A percentile compares a stretch with the other conserved stretches of the same genome.
Conservation (phyloP, 352 stramenopile genomes). For the Peronospora belbahrii region DNA sequence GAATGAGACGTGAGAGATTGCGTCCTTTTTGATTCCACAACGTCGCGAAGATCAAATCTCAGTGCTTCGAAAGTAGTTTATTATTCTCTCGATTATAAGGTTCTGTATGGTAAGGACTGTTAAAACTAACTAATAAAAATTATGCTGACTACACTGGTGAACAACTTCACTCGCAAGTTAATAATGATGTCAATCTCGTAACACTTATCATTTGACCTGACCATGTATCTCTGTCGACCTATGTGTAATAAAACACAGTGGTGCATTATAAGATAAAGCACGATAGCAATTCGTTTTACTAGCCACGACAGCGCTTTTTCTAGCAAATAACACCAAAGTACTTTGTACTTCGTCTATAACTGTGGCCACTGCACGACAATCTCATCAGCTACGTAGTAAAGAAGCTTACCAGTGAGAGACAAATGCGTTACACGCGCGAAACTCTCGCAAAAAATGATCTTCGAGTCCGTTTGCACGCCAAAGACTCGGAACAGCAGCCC, state of each 20-base stretch:
- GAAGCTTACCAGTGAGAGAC: slow-evolving; percentile 89
- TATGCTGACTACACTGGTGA: not conserved
- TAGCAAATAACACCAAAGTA: slow-evolving; percentile 87
- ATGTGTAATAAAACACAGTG: slow-evolving; percentile 13
- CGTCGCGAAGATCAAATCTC: slow-evolving; percentile 1
- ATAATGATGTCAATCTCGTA: no score
- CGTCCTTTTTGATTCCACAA: slow-evolving; percentile 6
- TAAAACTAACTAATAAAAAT: slow-evolving; percentile 1
- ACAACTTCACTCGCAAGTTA: not conserved
- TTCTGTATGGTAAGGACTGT: not conserved
- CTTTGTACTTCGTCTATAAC: slow-evolving; percentile 56
- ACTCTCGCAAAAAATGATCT: slow-evolving; percentile 92
- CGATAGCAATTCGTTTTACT: not conserved
- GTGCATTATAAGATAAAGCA: not conserved
- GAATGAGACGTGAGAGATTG: not conserved
- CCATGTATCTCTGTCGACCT: not conserved
- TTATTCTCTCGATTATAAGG: no score
- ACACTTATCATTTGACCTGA: not conserved
- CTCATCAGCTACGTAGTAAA: slow-evolving; percentile 90
- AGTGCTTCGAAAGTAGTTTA: not conserved
- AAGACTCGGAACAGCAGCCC: slow-evolving; percentile 79
- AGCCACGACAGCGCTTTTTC: slow-evolving; percentile 9
- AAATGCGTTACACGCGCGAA: slow-evolving; percentile 90
- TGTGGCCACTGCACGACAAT: slow-evolving; percentile 94
- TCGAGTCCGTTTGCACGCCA: slow-evolving; percentile 48